These are phyloP conservation scores for Solanum habrochaites DNA, from an alignment of 257 asterid genomes.

Conservation along the genomic window DNA sequence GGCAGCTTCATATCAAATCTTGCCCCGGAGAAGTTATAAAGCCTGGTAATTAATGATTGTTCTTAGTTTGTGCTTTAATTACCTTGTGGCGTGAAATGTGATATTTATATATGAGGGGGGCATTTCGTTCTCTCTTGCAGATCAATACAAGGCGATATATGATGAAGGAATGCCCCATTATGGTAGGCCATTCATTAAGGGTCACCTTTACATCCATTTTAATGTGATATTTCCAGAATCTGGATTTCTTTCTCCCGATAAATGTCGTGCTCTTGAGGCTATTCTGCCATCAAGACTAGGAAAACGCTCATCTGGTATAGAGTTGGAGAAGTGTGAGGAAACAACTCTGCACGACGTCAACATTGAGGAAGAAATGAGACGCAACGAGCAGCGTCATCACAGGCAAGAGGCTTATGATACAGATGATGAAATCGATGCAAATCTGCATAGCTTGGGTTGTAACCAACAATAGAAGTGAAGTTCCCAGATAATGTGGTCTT, in stretches of 20 bases:
- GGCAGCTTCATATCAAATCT: conserved; percentile 21
- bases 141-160: conserved; percentile 27
- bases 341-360: conserved; percentile 11
- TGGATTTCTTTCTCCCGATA: conserved; percentile 5
- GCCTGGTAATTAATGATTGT: conserved; percentile 15
- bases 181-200: conserved; percentile 25
- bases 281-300: not conserved
- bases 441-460: conserved; percentile 10
- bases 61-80: not conserved
- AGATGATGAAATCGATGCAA: conserved; percentile 12
- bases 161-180: conserved; percentile 34
- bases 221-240: conserved; percentile 25
- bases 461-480: conserved; percentile 11
- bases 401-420: conserved; percentile 16
- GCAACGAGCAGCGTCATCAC: conserved; percentile 6
- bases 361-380: conserved; percentile 22
- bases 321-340: conserved; percentile 14
- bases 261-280: not conserved
- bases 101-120: too few relatives aligned
- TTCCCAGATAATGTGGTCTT: not conserved
- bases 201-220: conserved; percentile 19
- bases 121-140: conserved; percentile 1
- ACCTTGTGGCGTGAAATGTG: not conserved
- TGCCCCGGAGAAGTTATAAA: conserved; percentile 19
- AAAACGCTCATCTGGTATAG: not conserved